Conservation (phyloP, 345 rosid genomes). For the Gossypium turneri region DNA sequence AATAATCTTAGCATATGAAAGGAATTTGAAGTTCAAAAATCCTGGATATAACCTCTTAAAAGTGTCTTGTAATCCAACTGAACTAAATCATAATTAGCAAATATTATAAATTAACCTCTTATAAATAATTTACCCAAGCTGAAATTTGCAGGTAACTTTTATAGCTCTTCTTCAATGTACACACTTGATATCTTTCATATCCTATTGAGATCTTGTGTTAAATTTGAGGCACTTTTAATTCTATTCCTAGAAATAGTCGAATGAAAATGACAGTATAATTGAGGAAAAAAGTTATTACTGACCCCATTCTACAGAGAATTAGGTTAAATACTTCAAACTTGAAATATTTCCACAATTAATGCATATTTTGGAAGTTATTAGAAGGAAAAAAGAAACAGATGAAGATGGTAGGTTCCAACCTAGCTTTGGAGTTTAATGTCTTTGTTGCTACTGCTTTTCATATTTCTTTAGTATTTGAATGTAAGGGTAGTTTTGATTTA, state of each 20-base stretch:
- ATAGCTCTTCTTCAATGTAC: too few relatives aligned
- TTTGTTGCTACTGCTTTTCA: background rate
- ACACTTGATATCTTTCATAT: background rate
- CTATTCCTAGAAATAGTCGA: background rate
- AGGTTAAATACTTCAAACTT: background rate
- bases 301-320: background rate
- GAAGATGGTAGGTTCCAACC: conserved; percentile 15
- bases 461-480: background rate
- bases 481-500: background rate
- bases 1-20: too few relatives aligned
- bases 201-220: background rate
- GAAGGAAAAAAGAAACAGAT: background rate
- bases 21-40: too few relatives aligned
- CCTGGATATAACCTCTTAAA: too few relatives aligned
- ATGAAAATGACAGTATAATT: background rate
- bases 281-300: background rate
- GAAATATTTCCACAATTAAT: background rate
- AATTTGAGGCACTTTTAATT: background rate
- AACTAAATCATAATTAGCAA: too few relatives aligned
- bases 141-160: too few relatives aligned
- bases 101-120: too few relatives aligned
- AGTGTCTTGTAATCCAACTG: too few relatives aligned
- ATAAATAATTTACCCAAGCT: too few relatives aligned
- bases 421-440: conserved; percentile 11
- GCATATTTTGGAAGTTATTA: background rate